Conservation (phyloP, 306 rosid species). For the Coriaria nepalensis region DNA sequence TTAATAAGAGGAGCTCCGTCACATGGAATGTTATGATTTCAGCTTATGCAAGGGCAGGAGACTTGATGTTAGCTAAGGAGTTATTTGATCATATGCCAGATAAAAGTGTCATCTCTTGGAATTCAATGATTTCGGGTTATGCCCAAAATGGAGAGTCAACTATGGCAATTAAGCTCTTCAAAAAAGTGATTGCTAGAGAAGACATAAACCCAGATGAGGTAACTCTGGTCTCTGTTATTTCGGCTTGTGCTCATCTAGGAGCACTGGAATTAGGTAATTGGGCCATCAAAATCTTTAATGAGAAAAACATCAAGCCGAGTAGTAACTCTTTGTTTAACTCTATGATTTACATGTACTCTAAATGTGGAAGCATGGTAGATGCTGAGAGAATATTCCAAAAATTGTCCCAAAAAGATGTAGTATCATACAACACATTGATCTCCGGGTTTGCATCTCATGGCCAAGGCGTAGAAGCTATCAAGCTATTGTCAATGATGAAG, state of each 20-base stretch:
- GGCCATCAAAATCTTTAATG: constrained; percentile 29
- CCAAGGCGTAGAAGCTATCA: constrained; percentile 37
- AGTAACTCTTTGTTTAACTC: constrained; percentile 39
- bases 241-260: constrained; percentile 69
- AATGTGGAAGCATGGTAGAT: constrained; percentile 48
- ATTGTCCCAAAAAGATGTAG: constrained; percentile 39
- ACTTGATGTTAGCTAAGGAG: constrained; percentile 31
- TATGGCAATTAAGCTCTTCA: constrained; percentile 41
- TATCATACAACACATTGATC: constrained; percentile 52
- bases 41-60: constrained; percentile 47
- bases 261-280: constrained; percentile 45
- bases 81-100: constrained; percentile 50
- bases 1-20: constrained; percentile 21
- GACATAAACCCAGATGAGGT: constrained; percentile 47
- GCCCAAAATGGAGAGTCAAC: constrained; percentile 51
- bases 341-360: constrained; percentile 51
- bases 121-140: constrained; percentile 55
- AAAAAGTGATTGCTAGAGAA: constrained; percentile 27
- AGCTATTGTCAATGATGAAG: constrained; percentile 38
- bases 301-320: constrained; percentile 28
- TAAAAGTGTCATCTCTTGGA: constrained; percentile 49
- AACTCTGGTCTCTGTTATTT: constrained; percentile 51
- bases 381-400: constrained; percentile 34
- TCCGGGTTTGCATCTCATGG: constrained; percentile 59
- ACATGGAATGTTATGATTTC: constrained; percentile 63